phyloP scores from a whole-genome alignment of 2,329 filamentous ascomycete species.

The Aspergillus fumigatus region DNA sequence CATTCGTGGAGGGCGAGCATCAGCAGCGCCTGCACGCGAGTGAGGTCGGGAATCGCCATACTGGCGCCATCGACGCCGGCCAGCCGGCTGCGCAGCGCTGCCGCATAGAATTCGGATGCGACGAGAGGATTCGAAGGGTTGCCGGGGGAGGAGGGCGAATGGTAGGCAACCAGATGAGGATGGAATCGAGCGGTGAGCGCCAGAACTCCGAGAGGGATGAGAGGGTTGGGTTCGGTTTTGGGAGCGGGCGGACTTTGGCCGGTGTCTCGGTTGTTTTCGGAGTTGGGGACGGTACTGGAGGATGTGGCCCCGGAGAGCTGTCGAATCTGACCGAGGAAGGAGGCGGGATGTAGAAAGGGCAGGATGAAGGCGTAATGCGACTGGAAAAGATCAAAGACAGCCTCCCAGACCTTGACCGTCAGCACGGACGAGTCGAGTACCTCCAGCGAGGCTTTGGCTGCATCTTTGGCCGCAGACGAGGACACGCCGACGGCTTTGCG shows the following conservation, averaged over 20 bases:
- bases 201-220: constrained; percentile 53
- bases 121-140: constrained; percentile 46
- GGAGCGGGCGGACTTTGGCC: constrained; percentile 24
- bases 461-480: constrained; percentile 24
- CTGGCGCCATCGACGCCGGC: constrained; percentile 40
- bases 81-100: constrained; percentile 47
- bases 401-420: constrained; percentile 53
- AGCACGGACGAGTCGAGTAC: constrained; percentile 48
- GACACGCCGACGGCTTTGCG: constrained; percentile 32
- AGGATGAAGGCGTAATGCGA: constrained; percentile 54
- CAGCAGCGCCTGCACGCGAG: constrained; percentile 49
- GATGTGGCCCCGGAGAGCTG: constrained; percentile 27
- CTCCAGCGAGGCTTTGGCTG: constrained; percentile 36
- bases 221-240: constrained; percentile 38
- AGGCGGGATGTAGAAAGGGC: constrained; percentile 53
- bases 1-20: constrained; percentile 57
- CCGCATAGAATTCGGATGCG: constrained; percentile 53
- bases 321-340: constrained; percentile 48
- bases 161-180: constrained; percentile 44
- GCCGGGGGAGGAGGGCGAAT: constrained; percentile 42
- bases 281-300: constrained; percentile 8
- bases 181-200: constrained; percentile 55
- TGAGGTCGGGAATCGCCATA: constrained; percentile 43
- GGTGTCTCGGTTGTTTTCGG: constrained; percentile 18
- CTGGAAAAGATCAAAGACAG: constrained; percentile 56